These are phyloP conservation scores for Phycomyces blakesleeanus DNA, from an alignment of 192 early-diverging fungal species.

Conservation along the genomic window DNA sequence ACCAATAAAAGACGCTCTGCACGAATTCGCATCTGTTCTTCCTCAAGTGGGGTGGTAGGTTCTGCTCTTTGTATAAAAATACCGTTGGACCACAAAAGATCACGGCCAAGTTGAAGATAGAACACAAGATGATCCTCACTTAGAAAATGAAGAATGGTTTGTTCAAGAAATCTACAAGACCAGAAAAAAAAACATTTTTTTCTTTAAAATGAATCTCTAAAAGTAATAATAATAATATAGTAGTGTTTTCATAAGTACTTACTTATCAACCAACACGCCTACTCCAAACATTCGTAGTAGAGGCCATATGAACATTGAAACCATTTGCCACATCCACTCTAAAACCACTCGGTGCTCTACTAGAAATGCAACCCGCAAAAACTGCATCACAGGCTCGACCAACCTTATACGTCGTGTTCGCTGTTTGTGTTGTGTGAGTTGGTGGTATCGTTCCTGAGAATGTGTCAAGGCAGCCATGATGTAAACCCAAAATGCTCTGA, in stretches of 20 bases:
- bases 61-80: slow-evolving; percentile 36
- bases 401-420: slow-evolving; percentile 29
- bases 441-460: slow-evolving; percentile 35
- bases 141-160: slow-evolving; percentile 44
- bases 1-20: slow-evolving; percentile 40
- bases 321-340: slow-evolving; percentile 44
- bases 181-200: slow-evolving; percentile 1
- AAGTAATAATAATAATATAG: no score
- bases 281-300: slow-evolving; percentile 42
- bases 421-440: slow-evolving; percentile 33
- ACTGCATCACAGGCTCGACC: slow-evolving; percentile 28
- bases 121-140: slow-evolving; percentile 43
- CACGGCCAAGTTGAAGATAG: slow-evolving; percentile 44
- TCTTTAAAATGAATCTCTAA: neutral
- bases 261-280: slow-evolving; percentile 45
- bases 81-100: slow-evolving; percentile 47
- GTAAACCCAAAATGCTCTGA: slow-evolving; percentile 21
- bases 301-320: slow-evolving; percentile 45
- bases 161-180: slow-evolving; percentile 40
- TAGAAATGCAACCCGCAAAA: slow-evolving; percentile 34
- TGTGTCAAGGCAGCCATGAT: slow-evolving; percentile 20
- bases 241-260: slow-evolving; percentile 22
- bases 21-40: slow-evolving; percentile 36
- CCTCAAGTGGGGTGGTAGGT: slow-evolving; percentile 34
- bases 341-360: slow-evolving; percentile 42